Evolutionary conservation across 306 rosid species (phyloP), one percentile per base, ranked within the genome.

Genomic region (Dalbergia cochinchinensis): DNA sequence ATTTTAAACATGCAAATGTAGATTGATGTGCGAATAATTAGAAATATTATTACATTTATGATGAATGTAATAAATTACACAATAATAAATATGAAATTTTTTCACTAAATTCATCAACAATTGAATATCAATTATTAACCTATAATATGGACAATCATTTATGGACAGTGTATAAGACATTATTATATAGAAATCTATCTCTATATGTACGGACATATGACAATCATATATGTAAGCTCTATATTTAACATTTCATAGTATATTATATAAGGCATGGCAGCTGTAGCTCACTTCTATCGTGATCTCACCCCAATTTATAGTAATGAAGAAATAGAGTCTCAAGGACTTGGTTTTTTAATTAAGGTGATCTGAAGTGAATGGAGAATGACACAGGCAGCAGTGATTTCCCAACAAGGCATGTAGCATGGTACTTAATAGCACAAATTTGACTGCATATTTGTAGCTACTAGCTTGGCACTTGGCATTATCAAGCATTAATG

Each of bases 241-340:
- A 45, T 45, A 45, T 45, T 45, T 47, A 47, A 47, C 53, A 47
- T 13, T 47, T 10, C 13, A 47, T 37, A 55, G n/a, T 55, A 5
- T 57, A 57, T 3, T 41, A 74, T 44, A 44, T 15, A 75, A 15
- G 64, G 64, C 47, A 76, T 63, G 64, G 65, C 64, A 47, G 72
- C 51, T 76, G 35, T 47, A 63, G 7, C 64, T 47, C 42, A 47
- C 35, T 63, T 34, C 10, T 16, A 63, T 48, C 8, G 9, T 41
- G 7, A 5, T 50, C 53, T 63, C 37, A 7, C 10, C 16, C 39
- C 20, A 3, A 35, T 51, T 48, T 34, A 48, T 33, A 47, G 19
- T 1, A 63, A 76, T 34, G 71, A 47, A 47, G 11, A 8, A 47
- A 62, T 34, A 72, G 50, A 48, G 63, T 18, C n/a, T 63, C 10